Evolutionary conservation across 2,329 filamentous ascomycete genomes (phyloP).

Genomic region (Metarhizium humberi): DNA sequence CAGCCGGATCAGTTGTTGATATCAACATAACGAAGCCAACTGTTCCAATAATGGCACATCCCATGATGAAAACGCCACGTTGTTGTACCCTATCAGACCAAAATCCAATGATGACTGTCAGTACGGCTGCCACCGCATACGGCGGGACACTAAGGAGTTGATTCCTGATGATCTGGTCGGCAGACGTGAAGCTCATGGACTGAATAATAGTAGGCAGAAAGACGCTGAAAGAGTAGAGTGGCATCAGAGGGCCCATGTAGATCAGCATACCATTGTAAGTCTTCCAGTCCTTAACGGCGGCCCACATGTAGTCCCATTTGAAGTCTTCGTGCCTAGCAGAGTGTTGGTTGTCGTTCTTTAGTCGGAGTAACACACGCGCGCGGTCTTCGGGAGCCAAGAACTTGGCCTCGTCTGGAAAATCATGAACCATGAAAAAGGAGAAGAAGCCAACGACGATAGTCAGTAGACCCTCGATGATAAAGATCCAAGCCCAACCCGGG

Average conservation of each 20-base stretch:
- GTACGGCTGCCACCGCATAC: slow-evolving; percentile 27
- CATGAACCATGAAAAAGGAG: slow-evolving; percentile 71
- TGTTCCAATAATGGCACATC: slow-evolving; percentile 60
- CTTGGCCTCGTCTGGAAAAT: slow-evolving; percentile 68
- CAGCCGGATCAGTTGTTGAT: slow-evolving; percentile 48
- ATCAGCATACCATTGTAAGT: slow-evolving; percentile 66
- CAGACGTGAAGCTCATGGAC: slow-evolving; percentile 32
- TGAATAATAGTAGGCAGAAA: slow-evolving; percentile 75
- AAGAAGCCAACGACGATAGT: slow-evolving; percentile 59
- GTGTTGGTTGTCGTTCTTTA: slow-evolving; percentile 62
- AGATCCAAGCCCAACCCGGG: slow-evolving; percentile 56
- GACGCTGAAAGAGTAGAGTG: slow-evolving; percentile 66
- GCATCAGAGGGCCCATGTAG: slow-evolving; percentile 67
- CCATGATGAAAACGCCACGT: slow-evolving; percentile 74
- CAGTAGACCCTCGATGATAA: slow-evolving; percentile 60
- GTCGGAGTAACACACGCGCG: slow-evolving; percentile 58
- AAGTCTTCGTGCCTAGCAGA: slow-evolving; percentile 70
- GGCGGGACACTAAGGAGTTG: slow-evolving; percentile 39
- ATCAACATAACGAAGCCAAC: slow-evolving; percentile 74
- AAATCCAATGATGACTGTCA: slow-evolving; percentile 41
- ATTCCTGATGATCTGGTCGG: slow-evolving; percentile 23
- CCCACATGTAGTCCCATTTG: slow-evolving; percentile 62
- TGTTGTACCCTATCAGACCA: slow-evolving; percentile 64
- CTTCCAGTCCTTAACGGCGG: slow-evolving; percentile 73
- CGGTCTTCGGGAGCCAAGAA: slow-evolving; percentile 67